Conservation (phyloP, 1,284 basidiomycete genomes). For the Puccinia novopanici region DNA sequence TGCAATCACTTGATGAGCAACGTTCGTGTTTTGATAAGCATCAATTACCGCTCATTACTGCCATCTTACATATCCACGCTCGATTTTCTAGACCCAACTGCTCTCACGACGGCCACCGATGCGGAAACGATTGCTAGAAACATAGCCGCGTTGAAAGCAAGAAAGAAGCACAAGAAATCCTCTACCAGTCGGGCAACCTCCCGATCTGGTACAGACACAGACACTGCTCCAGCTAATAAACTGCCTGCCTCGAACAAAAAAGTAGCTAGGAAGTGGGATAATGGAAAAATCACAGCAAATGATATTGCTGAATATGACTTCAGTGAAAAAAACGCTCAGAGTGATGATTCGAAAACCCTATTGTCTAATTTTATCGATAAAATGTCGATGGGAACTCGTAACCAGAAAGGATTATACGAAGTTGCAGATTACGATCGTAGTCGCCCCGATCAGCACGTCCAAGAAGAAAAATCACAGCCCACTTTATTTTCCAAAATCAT, state of each 20-base stretch:
- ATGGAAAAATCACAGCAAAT: too few relatives aligned
- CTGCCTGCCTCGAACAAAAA: constrained; percentile 66
- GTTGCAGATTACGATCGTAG: too few relatives aligned
- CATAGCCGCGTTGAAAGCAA: constrained; percentile 43
- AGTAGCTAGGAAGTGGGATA: constrained; percentile 88
- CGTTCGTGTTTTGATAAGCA: constrained; percentile 16
- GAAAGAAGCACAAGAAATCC: constrained; percentile 10
- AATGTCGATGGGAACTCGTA: constrained; percentile 75
- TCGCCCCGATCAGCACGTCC: too few relatives aligned
- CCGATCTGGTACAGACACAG: constrained; percentile 45
- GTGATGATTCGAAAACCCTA: too few relatives aligned
- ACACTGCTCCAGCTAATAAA: constrained; percentile 11
- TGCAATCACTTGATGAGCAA: not conserved
- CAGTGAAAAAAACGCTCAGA: too few relatives aligned
- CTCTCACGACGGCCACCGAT: constrained; percentile 33
- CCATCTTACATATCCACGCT: not conserved
- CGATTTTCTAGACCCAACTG: constrained; percentile 25
- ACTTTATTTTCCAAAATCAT: too few relatives aligned
- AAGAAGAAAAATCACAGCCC: too few relatives aligned
- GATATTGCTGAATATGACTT: too few relatives aligned
- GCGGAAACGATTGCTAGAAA: constrained; percentile 37
- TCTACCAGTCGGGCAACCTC: constrained; percentile 29
- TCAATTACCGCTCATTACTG: not conserved
- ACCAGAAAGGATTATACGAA: constrained; percentile 83
- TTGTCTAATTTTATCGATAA: constrained; percentile 70